phyloP scores from a whole-genome alignment of 257 asterid genomes.

The Euphrasia confusa region DNA sequence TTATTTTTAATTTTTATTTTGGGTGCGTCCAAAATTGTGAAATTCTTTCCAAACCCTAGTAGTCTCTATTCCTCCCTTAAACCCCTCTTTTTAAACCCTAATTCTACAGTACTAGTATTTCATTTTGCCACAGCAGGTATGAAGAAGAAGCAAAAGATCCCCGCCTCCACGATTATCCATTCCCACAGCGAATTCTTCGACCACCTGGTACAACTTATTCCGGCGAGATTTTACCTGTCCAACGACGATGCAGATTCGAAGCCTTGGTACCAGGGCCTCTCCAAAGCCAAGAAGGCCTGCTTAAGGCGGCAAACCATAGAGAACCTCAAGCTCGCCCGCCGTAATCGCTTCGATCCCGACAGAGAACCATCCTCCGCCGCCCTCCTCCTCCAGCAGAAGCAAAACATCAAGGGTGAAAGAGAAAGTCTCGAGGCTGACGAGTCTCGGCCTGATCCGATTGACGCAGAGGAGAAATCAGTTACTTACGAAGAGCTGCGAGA shows the following conservation, averaged over 20 bases:
- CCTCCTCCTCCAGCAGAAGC: constrained; percentile 33
- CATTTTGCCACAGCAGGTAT: not conserved
- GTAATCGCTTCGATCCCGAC: constrained; percentile 81
- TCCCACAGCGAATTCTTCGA: constrained; percentile 56
- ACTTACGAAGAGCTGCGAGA: constrained; percentile 73
- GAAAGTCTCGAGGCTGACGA: constrained; percentile 16
- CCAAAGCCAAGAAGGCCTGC: constrained; percentile 74
- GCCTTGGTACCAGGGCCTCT: constrained; percentile 74
- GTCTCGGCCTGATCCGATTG: constrained; percentile 16
- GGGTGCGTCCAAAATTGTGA: too few species aligned
- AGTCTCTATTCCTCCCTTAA: too few species aligned
- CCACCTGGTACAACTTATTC: constrained; percentile 56
- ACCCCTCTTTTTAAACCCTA: too few species aligned
- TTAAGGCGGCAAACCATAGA: constrained; percentile 49
- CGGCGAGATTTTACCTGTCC: constrained; percentile 65
- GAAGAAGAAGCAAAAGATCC: constrained; percentile 40
- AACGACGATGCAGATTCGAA: constrained; percentile 53
- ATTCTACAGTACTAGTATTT: too few species aligned
- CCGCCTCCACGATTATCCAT: constrained; percentile 29
- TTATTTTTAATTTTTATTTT: too few species aligned
- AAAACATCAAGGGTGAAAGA: constrained; percentile 19
- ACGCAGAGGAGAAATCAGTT: constrained; percentile 36
- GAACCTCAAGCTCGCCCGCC: constrained; percentile 63
- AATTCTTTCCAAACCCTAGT: too few species aligned
- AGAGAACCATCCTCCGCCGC: constrained; percentile 46